A percentile compares a stretch with the other conserved stretches of the same genome.
Evolutionary conservation across 768 basidiomycete genomes (phyloP).

Genomic region (Saitozyma sp.): DNA sequence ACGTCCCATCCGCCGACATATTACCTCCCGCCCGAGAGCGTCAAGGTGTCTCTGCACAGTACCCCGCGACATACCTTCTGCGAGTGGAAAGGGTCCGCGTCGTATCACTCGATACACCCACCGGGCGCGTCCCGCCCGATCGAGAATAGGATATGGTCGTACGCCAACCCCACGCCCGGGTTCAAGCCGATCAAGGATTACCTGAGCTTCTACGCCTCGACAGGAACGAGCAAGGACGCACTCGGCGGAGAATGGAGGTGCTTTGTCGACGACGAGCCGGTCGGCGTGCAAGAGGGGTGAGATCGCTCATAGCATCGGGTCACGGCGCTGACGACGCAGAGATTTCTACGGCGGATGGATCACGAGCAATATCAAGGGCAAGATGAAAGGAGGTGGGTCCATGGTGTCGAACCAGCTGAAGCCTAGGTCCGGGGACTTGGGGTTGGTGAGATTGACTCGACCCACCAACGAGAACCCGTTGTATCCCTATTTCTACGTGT

Average conservation of each 20-base stretch:
- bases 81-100: slow-evolving; percentile 34
- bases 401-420: background rate
- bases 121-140: slow-evolving; percentile 8
- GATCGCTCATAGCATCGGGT: background rate
- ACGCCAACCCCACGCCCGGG: slow-evolving; percentile 29
- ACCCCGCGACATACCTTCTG: slow-evolving; percentile 37
- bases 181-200: slow-evolving; percentile 44
- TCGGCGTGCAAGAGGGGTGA: slow-evolving; percentile 46
- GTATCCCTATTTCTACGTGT: no score
- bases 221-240: slow-evolving; percentile 4
- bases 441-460: slow-evolving; percentile 29
- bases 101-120: slow-evolving; percentile 37
- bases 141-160: slow-evolving; percentile 47
- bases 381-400: slow-evolving; percentile 49
- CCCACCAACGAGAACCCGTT: no score
- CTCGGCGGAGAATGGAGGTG: slow-evolving; percentile 38
- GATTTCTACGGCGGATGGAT: slow-evolving; percentile 52
- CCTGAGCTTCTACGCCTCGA: slow-evolving; percentile 48
- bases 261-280: slow-evolving; percentile 47
- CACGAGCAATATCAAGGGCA: slow-evolving; percentile 45
- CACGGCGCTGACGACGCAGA: slow-evolving; percentile 6
- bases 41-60: slow-evolving; percentile 24
- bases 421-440: slow-evolving; percentile 44
- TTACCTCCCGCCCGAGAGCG: slow-evolving; percentile 38
- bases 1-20: slow-evolving; percentile 52